Evolutionary conservation across 345 rosid genomes (phyloP).

Genomic region (Nephelium lappaceum): DNA sequence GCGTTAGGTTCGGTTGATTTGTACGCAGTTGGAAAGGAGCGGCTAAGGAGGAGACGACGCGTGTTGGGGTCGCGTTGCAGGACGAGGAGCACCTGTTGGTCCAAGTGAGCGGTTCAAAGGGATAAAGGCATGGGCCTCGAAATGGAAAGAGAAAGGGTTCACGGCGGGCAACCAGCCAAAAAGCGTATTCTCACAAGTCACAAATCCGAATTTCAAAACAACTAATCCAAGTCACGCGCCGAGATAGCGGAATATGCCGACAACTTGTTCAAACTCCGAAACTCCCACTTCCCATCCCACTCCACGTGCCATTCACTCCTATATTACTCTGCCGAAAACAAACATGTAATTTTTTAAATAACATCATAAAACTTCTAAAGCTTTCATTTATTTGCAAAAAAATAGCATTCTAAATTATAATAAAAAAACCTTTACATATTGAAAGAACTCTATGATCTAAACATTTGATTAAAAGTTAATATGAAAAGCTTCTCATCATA

Average conservation of each 20-base stretch:
- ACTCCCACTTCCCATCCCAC: not conserved
- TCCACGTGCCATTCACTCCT: slow-evolving; percentile 11
- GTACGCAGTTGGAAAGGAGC: slow-evolving; percentile 6
- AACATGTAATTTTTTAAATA: no score
- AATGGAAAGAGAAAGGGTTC: not conserved
- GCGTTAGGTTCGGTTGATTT: not conserved
- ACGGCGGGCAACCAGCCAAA: slow-evolving; percentile 1
- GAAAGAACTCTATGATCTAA: no score
- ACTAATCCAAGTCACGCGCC: slow-evolving; percentile 41
- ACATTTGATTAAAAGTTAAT: no score
- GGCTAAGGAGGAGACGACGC: slow-evolving; percentile 13
- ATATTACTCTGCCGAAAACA: no score
- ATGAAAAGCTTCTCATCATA: no score
- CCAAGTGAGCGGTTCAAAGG: slow-evolving; percentile 41
- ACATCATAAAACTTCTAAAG: no score
- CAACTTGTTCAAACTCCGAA: slow-evolving; percentile 31
- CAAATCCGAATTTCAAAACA: slow-evolving; percentile 9
- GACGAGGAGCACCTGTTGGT: slow-evolving; percentile 1
- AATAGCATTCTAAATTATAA: no score
- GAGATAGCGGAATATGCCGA: slow-evolving; percentile 42
- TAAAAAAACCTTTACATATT: no score
- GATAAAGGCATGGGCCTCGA: slow-evolving; percentile 14
- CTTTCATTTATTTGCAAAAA: no score
- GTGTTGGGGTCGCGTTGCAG: slow-evolving; percentile 18
- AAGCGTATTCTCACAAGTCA: not conserved